phyloP scores from a whole-genome alignment of 1,284 basidiomycete species.

The Ceratobasidium sp. region DNA sequence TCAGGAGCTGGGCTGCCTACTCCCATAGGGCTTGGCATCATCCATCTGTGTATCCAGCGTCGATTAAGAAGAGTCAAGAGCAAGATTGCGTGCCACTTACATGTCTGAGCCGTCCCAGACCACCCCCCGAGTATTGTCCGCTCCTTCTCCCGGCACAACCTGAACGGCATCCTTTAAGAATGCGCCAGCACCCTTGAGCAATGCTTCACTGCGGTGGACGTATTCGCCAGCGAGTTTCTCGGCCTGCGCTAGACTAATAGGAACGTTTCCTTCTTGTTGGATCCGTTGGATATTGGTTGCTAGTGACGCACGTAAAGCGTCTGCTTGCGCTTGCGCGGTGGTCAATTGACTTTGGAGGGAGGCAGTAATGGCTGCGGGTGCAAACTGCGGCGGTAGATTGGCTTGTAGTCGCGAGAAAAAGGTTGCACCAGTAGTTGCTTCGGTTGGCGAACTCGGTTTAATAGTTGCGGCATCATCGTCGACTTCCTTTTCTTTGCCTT shows the following conservation, averaged over 20 bases:
- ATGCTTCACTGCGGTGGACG: slow-evolving; percentile 70
- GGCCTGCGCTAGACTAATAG: slow-evolving; percentile 63
- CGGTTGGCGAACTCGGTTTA: slow-evolving; percentile 21
- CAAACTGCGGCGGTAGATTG: slow-evolving; percentile 68
- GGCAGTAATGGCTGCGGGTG: slow-evolving; percentile 52
- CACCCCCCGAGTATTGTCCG: slow-evolving; percentile 52
- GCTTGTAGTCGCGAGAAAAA: slow-evolving; percentile 74
- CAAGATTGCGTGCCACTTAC: slow-evolving; percentile 60
- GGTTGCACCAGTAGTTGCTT: slow-evolving; percentile 49
- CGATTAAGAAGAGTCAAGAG: slow-evolving; percentile 52
- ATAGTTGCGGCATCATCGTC: slow-evolving; percentile 30
- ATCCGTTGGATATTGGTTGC: slow-evolving; percentile 74
- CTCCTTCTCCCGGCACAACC: slow-evolving; percentile 78
- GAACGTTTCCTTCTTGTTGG: slow-evolving; percentile 52
- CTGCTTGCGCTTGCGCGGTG: slow-evolving; percentile 46
- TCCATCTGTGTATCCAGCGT: slow-evolving; percentile 40
- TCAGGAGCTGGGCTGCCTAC: slow-evolving; percentile 47
- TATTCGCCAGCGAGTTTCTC: slow-evolving; percentile 75
- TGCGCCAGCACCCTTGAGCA: slow-evolving; percentile 75
- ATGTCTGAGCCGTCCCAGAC: slow-evolving; percentile 85
- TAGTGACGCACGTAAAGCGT: slow-evolving; percentile 63
- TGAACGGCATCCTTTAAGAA: slow-evolving; percentile 85
- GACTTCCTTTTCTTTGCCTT: slow-evolving; percentile 37
- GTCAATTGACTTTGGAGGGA: slow-evolving; percentile 65
- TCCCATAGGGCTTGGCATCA: slow-evolving; percentile 42